These are phyloP conservation scores for Balakata baccata DNA, from an alignment of 345 rosid species.

Conservation along the genomic window DNA sequence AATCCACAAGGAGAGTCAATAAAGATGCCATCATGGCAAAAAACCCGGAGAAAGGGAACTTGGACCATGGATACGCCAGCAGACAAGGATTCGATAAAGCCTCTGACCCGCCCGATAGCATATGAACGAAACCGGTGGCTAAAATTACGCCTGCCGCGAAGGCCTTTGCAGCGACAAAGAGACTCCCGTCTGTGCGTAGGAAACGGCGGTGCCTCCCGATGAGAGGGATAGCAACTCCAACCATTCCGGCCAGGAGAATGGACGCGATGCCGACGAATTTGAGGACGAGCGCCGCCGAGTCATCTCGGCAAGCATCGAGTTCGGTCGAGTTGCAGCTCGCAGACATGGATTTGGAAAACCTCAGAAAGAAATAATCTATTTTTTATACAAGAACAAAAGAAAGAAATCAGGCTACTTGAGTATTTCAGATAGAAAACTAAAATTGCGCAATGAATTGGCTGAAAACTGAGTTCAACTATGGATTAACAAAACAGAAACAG, in stretches of 20 bases:
- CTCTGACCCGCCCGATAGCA: conserved; percentile 61
- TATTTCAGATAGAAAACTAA: background rate
- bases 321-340: conserved; percentile 41
- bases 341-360: conserved; percentile 35
- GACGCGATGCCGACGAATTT: conserved; percentile 71
- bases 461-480: background rate
- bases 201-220: conserved; percentile 58
- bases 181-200: conserved; percentile 56
- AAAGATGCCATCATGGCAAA: conserved; percentile 81
- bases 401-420: background rate
- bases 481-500: too few species aligned
- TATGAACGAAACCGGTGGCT: conserved; percentile 94
- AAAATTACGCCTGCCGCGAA: conserved; percentile 93
- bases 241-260: conserved; percentile 59
- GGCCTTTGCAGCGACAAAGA: conserved; percentile 78
- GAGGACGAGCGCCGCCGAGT: conserved; percentile 50
- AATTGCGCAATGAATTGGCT: background rate
- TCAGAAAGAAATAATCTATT: conserved; percentile 37
- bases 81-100: conserved; percentile 66
- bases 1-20: conserved; percentile 72
- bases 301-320: conserved; percentile 58
- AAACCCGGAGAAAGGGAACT: conserved; percentile 81
- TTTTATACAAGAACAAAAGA: background rate
- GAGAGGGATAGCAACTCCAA: conserved; percentile 65
- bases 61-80: conserved; percentile 68